Conservation (phyloP, 2,329 filamentous ascomycete species). For the Corynespora cassiicola region DNA sequence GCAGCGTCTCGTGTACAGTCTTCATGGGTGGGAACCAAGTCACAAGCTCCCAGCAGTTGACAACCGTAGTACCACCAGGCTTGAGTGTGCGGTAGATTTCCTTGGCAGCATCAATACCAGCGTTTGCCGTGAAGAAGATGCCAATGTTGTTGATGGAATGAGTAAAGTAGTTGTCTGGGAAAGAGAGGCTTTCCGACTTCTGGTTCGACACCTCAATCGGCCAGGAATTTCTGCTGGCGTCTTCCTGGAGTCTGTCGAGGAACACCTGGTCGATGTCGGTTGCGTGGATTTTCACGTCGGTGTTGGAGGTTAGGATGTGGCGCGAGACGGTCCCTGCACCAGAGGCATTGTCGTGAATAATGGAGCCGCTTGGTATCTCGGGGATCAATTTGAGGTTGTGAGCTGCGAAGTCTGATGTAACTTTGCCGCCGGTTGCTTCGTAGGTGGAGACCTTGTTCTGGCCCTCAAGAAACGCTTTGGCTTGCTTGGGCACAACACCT, state of each 20-base stretch:
- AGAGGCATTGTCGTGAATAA: conserved; percentile 44
- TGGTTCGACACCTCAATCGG: conserved; percentile 27
- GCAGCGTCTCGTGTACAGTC: conserved; percentile 22
- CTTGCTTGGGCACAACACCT: conserved; percentile 27
- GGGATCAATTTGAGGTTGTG: conserved; percentile 35
- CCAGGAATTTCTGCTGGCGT: conserved; percentile 24
- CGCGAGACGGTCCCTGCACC: conserved; percentile 38
- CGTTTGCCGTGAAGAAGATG: conserved; percentile 44
- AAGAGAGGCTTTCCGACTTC: conserved; percentile 23
- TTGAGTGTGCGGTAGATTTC: conserved; percentile 49
- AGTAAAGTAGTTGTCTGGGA: conserved; percentile 42
- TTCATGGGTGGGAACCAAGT: conserved; percentile 32
- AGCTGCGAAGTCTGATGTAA: conserved; percentile 31
- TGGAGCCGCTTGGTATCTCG: conserved; percentile 27
- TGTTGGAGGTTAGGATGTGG: conserved; percentile 21
- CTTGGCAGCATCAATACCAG: conserved; percentile 36
- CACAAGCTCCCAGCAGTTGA: conserved; percentile 37
- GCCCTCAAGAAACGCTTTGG: conserved; percentile 26
- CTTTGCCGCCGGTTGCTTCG: conserved; percentile 33
- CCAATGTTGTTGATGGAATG: conserved; percentile 50
- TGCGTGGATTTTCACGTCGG: conserved; percentile 31
- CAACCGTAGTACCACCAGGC: conserved; percentile 44
- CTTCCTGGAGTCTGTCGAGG: conserved; percentile 22
- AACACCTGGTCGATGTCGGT: conserved; percentile 39
- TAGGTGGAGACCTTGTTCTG: conserved; percentile 33